Percentiles rank a stretch among this genome's conserved stretches.
Conservation (phyloP, 169 alveolate species). For the Eimeria tenella region DNA sequence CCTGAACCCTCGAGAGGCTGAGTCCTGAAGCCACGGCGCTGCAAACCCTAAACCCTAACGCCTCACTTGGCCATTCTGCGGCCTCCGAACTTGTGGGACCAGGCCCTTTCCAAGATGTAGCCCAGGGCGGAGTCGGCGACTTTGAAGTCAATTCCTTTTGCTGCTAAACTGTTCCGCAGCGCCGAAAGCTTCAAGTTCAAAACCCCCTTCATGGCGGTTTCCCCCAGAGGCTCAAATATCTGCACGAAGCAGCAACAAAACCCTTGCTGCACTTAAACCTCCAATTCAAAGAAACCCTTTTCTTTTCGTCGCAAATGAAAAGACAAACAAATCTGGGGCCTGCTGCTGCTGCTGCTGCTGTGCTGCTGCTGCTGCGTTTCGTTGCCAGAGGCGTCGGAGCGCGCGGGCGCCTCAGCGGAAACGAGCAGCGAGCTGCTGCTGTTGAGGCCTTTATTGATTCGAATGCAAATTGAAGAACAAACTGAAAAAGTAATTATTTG, state of each 20-base stretch:
- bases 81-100: slow-evolving; percentile 34
- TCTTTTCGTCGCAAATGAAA: no score
- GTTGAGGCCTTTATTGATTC: no score
- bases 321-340: no score
- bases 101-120: slow-evolving; percentile 29
- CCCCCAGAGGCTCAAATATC: slow-evolving; percentile 34
- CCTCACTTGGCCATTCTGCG: slow-evolving; percentile 20
- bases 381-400: no score
- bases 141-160: slow-evolving; percentile 29
- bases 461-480: no score
- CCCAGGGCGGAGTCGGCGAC: slow-evolving; percentile 16
- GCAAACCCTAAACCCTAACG: neutral
- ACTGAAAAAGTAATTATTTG: no score
- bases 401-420: no score
- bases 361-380: neutral
- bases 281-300: no score
- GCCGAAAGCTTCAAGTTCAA: neutral
- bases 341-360: neutral
- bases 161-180: neutral
- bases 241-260: neutral
- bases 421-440: no score
- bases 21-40: no score
- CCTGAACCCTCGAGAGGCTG: no score
- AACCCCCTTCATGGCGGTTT: slow-evolving; percentile 39
- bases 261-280: no score